phyloP scores from a whole-genome alignment of 208 protist genomes.

The Herpetomonas tarakana region DNA sequence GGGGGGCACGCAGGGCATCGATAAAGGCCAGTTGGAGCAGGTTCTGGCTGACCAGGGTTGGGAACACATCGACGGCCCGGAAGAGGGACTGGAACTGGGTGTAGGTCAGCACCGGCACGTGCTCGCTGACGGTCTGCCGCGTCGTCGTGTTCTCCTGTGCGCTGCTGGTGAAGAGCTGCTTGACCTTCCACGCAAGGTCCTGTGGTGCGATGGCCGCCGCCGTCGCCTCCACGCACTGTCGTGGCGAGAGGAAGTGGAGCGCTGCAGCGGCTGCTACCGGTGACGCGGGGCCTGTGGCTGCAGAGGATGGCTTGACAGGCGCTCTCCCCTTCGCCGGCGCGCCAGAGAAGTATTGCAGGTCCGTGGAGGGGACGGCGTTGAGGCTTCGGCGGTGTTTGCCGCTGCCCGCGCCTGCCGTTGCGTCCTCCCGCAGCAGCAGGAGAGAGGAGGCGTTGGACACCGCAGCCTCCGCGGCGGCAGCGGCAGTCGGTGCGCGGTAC shows the following conservation, averaged over 20 bases:
- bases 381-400: background rate
- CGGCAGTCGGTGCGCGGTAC: constrained; percentile 23
- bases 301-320: background rate
- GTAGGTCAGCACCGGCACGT: constrained; percentile 31
- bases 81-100: constrained; percentile 46
- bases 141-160: constrained; percentile 18
- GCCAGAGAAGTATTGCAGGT: background rate
- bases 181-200: constrained; percentile 34
- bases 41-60: constrained; percentile 35
- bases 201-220: constrained; percentile 10
- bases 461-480: constrained; percentile 8
- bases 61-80: constrained; percentile 63
- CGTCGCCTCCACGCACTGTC: too few relatives aligned
- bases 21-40: constrained; percentile 48
- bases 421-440: background rate
- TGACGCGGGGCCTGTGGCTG: too few relatives aligned
- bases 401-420: background rate
- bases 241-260: too few relatives aligned
- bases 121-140: constrained; percentile 16
- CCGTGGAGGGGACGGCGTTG: background rate
- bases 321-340: background rate
- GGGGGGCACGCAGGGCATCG: constrained; percentile 39
- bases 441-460: background rate
- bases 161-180: constrained; percentile 24
- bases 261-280: too few relatives aligned